Conservation (phyloP, 352 stramenopile genomes). For the Pythium aristosporum region DNA sequence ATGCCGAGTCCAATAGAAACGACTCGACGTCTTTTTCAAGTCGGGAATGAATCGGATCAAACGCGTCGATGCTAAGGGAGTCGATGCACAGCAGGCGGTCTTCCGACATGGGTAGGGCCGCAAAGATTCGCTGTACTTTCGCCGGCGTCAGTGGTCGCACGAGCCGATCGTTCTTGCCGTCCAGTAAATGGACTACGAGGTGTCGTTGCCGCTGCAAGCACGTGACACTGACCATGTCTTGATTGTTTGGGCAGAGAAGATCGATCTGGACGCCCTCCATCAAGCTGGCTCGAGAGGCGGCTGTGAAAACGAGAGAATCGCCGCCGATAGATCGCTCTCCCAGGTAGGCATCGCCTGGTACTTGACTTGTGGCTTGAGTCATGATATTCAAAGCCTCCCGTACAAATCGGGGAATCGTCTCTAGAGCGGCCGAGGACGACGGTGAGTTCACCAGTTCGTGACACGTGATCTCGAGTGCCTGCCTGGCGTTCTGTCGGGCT, state of each 20-base stretch:
- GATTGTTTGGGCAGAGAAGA: slow-evolving; percentile 30
- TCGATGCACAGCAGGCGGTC: slow-evolving; percentile 57
- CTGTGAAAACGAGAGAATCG: slow-evolving; percentile 33
- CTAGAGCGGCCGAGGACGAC: slow-evolving; percentile 19
- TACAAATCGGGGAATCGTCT: slow-evolving; percentile 29
- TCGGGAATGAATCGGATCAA: slow-evolving; percentile 33
- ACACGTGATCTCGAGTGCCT: slow-evolving; percentile 25
- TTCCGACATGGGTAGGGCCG: slow-evolving; percentile 47
- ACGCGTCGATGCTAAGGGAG: slow-evolving; percentile 49
- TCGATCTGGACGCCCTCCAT: slow-evolving; percentile 45
- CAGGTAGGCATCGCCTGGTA: slow-evolving; percentile 51
- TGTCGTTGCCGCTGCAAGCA: slow-evolving; percentile 39
- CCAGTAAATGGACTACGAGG: slow-evolving; percentile 34
- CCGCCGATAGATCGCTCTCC: slow-evolving; percentile 34
- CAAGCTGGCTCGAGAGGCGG: slow-evolving; percentile 43
- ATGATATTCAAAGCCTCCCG: slow-evolving; percentile 34
- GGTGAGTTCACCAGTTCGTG: slow-evolving; percentile 15
- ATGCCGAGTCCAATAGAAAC: slow-evolving; percentile 42
- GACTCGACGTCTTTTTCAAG: slow-evolving; percentile 54
- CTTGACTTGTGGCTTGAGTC: slow-evolving; percentile 27
- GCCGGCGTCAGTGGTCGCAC: slow-evolving; percentile 29
- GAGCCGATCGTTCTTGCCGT: slow-evolving; percentile 20
- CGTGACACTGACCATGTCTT: slow-evolving; percentile 42
- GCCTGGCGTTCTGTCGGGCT: slow-evolving; percentile 29
- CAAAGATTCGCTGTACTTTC: slow-evolving; percentile 35